Evolutionary conservation across 2,329 filamentous ascomycete species (phyloP).

Genomic region (Penicillium decumbens): DNA sequence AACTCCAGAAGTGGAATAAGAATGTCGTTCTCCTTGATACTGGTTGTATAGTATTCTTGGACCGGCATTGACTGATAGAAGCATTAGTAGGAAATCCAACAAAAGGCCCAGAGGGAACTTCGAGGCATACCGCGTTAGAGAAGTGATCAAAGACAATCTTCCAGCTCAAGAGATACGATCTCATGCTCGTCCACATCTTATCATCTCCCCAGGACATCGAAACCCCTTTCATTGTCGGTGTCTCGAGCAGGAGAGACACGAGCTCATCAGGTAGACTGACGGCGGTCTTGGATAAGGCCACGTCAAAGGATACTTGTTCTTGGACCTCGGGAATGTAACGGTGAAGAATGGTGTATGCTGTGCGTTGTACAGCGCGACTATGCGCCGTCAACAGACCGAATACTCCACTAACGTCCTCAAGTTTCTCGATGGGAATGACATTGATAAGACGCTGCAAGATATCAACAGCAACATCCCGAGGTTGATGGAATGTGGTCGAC

Average conservation of each 20-base stretch:
- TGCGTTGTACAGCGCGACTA: slow-evolving; percentile 69
- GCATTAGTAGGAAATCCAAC: slow-evolving; percentile 23
- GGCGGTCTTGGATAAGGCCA: slow-evolving; percentile 50
- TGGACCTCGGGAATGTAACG: slow-evolving; percentile 72
- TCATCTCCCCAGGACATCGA: slow-evolving; percentile 61
- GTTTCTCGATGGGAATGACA: slow-evolving; percentile 57
- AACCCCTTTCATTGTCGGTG: slow-evolving; percentile 66
- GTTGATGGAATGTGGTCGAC: slow-evolving; percentile 56
- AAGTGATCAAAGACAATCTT: slow-evolving; percentile 85
- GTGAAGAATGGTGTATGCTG: slow-evolving; percentile 76
- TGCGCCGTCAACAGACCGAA: slow-evolving; percentile 73
- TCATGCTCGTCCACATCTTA: slow-evolving; percentile 62
- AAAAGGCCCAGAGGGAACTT: not conserved
- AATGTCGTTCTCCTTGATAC: slow-evolving; percentile 69
- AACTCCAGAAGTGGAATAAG: slow-evolving; percentile 69
- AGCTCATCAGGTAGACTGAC: slow-evolving; percentile 78
- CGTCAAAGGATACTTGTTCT: slow-evolving; percentile 75
- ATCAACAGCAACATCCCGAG: slow-evolving; percentile 69
- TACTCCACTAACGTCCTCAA: slow-evolving; percentile 63
- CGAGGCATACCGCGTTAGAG: slow-evolving; percentile 53
- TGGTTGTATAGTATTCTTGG: slow-evolving; percentile 71
- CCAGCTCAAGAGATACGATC: slow-evolving; percentile 85
- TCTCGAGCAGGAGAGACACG: slow-evolving; percentile 73
- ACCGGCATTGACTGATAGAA: slow-evolving; percentile 64
- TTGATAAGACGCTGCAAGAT: slow-evolving; percentile 66